Percentiles rank a stretch among this genome's conserved stretches.
phyloP scores from a whole-genome alignment of 2,329 filamentous ascomycete species.

The Ascocoryne sarcoides region DNA sequence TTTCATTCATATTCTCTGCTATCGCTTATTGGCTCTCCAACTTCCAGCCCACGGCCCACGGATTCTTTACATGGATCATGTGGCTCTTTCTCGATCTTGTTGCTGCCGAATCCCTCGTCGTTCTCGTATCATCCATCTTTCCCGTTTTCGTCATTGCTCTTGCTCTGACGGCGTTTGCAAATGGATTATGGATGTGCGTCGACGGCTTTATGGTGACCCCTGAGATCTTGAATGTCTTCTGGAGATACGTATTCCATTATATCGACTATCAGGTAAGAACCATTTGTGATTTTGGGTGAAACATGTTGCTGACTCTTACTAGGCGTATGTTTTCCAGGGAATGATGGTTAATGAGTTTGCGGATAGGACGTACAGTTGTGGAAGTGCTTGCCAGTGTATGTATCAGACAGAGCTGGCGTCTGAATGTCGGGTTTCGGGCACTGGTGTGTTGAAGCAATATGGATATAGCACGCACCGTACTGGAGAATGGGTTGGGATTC shows the following conservation, averaged over 20 bases:
- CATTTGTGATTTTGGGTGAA: too few relatives aligned
- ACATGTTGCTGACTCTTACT: background rate
- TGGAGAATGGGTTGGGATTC: conserved; percentile 66
- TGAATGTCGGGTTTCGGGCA: conserved; percentile 62
- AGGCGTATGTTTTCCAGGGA: conserved; percentile 71
- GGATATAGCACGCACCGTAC: conserved; percentile 56
- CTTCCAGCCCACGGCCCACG: conserved; percentile 54
- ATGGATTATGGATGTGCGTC: conserved; percentile 84
- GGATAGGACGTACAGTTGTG: conserved; percentile 54
- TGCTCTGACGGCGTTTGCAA: conserved; percentile 74
- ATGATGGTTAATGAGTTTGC: conserved; percentile 91
- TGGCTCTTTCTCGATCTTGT: conserved; percentile 82
- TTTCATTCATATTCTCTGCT: conserved; percentile 64
- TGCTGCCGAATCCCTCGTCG: conserved; percentile 74
- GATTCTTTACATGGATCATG: conserved; percentile 71
- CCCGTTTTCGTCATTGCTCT: conserved; percentile 74
- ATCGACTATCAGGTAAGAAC: conserved; percentile 72
- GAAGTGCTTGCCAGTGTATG: conserved; percentile 48
- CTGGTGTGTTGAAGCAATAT: conserved; percentile 60
- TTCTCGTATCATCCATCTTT: conserved; percentile 63
- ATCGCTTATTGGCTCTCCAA: conserved; percentile 75
- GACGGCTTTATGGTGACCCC: conserved; percentile 73
- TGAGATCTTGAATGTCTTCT: conserved; percentile 69
- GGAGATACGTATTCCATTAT: conserved; percentile 80
- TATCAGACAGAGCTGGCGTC: conserved; percentile 53